phyloP scores from a whole-genome alignment of 257 asterid genomes.

The Scutellaria baicalensis region DNA sequence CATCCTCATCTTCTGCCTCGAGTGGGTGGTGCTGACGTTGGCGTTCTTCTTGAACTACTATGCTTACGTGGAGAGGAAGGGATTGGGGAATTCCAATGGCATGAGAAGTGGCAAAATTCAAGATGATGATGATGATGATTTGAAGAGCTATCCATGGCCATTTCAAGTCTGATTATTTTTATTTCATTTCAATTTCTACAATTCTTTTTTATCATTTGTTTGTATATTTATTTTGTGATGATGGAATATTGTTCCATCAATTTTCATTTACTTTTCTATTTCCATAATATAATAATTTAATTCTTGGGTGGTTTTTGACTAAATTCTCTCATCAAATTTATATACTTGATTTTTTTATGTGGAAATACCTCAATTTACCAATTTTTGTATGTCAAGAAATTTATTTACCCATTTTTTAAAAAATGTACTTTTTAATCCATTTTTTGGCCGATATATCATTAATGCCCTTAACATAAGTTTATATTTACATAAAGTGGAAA shows the following conservation, averaged over 20 bases:
- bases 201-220: not conserved
- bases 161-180: constrained; percentile 30
- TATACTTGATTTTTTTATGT: too few relatives aligned
- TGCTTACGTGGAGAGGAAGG: constrained; percentile 49
- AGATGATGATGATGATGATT: constrained; percentile 55
- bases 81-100: not conserved
- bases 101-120: constrained; percentile 50
- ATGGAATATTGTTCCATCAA: not conserved
- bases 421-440: too few relatives aligned
- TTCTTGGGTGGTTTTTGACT: not conserved
- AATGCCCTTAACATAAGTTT: too few relatives aligned
- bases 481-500: too few relatives aligned
- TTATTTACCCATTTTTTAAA: too few relatives aligned
- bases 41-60: constrained; percentile 76
- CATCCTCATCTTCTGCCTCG: constrained; percentile 58
- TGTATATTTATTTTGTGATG: not conserved
- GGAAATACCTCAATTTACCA: too few relatives aligned
- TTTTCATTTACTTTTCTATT: not conserved
- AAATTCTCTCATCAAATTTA: too few relatives aligned
- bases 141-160: constrained; percentile 74
- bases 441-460: too few relatives aligned
- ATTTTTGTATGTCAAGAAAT: too few relatives aligned
- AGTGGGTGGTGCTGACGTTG: constrained; percentile 76
- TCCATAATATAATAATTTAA: not conserved
- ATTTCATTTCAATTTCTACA: not conserved